phyloP scores from a whole-genome alignment of 768 basidiomycete species.

The Dacryopinax primogenitus region DNA sequence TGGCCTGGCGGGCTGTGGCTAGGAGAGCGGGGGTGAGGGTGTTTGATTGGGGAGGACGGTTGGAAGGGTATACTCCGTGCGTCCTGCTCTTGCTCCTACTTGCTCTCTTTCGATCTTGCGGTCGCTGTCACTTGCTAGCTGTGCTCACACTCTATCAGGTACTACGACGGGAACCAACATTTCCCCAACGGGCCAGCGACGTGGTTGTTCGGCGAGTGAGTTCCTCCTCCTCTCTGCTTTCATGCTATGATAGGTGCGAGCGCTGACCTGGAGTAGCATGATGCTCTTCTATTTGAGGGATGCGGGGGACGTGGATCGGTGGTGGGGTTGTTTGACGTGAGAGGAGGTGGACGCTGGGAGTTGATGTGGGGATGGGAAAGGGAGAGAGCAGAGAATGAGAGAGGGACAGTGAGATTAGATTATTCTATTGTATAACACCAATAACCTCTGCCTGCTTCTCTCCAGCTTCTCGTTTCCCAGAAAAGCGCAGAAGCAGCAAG shows the following conservation, averaged over 20 bases:
- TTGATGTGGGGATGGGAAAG: too few species aligned
- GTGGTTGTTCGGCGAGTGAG: constrained; percentile 6
- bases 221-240: not conserved
- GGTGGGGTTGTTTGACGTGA: not conserved
- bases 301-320: not conserved
- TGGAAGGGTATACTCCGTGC: not conserved
- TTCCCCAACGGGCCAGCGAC: not conserved
- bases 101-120: not conserved
- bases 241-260: not conserved
- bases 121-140: not conserved
- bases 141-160: not conserved
- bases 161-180: not conserved
- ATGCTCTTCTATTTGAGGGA: not conserved
- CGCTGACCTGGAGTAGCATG: not conserved
- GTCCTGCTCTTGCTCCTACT: not conserved
- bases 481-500: too few species aligned
- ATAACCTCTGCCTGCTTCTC: too few species aligned
- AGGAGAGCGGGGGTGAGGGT: not conserved
- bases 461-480: too few species aligned
- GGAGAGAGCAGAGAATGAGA: too few species aligned
- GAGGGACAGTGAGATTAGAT: too few species aligned
- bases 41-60: not conserved
- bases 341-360: not conserved
- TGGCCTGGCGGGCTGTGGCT: not conserved
- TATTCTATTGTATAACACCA: too few species aligned